phyloP scores from a whole-genome alignment of 2,329 filamentous ascomycete genomes.

The Alternaria gaisen region DNA sequence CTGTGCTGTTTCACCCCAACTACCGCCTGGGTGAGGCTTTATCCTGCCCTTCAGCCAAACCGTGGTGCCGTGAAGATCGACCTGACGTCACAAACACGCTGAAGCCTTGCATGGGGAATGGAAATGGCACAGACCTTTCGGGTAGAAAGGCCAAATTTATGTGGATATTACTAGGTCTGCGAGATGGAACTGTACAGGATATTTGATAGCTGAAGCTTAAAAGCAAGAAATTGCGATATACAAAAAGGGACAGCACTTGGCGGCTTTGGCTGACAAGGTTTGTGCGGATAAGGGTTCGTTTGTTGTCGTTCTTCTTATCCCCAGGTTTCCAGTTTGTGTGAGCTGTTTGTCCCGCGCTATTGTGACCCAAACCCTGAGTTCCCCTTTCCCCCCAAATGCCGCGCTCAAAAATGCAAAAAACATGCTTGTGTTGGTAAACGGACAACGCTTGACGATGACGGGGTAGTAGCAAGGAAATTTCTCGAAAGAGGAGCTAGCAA shows the following conservation, averaged over 20 bases:
- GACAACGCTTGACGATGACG: conserved; percentile 3
- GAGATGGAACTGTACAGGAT: background rate
- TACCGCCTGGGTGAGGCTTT: background rate
- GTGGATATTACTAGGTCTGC: background rate
- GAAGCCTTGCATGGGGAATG: no score
- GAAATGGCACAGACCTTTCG: background rate
- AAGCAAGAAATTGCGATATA: background rate
- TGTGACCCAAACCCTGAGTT: background rate
- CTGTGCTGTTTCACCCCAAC: background rate
- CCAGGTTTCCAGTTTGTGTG: background rate
- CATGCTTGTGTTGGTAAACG: conserved; percentile 5
- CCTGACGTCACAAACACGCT: background rate
- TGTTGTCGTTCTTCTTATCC: background rate
- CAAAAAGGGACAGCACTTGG: background rate
- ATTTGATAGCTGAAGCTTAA: conserved; percentile 1
- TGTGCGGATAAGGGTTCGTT: background rate
- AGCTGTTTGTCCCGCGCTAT: background rate
- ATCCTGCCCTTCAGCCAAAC: background rate
- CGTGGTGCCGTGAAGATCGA: no score
- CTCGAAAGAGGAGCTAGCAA: background rate
- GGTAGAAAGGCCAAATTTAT: background rate
- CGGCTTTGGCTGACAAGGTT: background rate
- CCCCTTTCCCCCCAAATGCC: background rate
- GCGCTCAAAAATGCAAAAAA: conserved; percentile 6
- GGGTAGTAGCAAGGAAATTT: conserved; percentile 10